Percentiles rank a stretch among this genome's conserved stretches.
Evolutionary conservation across 345 rosid species (phyloP).

Genomic region (Aquilaria yunnanensis): DNA sequence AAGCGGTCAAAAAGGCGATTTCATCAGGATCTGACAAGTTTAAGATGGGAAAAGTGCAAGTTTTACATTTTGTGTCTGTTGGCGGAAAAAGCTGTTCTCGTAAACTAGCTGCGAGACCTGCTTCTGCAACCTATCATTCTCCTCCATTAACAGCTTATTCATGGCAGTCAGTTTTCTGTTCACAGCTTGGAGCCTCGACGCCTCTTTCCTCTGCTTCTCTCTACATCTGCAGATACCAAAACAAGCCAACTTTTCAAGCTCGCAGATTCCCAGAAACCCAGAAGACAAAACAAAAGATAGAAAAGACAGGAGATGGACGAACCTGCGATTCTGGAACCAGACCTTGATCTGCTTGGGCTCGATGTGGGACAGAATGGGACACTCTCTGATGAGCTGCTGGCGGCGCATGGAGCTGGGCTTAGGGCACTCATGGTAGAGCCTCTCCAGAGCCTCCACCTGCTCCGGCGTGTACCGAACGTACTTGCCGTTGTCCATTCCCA

Average conservation of each 20-base stretch:
- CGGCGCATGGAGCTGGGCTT: slow-evolving; percentile 80
- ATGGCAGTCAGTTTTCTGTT: slow-evolving; percentile 74
- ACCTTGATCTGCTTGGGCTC: slow-evolving; percentile 90
- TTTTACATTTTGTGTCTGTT: slow-evolving; percentile 55
- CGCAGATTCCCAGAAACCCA: not conserved
- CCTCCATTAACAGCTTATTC: slow-evolving; percentile 85
- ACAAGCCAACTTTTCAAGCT: not conserved
- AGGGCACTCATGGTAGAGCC: slow-evolving; percentile 67
- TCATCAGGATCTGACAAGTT: too few relatives aligned
- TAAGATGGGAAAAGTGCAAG: not conserved
- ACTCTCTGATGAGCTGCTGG: slow-evolving; percentile 70
- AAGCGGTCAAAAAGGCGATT: not conserved
- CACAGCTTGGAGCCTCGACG: slow-evolving; percentile 71
- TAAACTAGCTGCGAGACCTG: slow-evolving; percentile 77
- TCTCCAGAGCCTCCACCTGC: slow-evolving; percentile 76
- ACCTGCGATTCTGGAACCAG: slow-evolving; percentile 85
- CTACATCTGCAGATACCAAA: slow-evolving; percentile 41
- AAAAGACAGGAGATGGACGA: not conserved
- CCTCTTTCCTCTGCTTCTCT: slow-evolving; percentile 75
- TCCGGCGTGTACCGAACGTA: slow-evolving; percentile 76
- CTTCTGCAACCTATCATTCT: slow-evolving; percentile 78
- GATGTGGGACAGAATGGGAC: slow-evolving; percentile 70
- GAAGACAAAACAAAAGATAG: not conserved
- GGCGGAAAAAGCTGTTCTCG: slow-evolving; percentile 70
- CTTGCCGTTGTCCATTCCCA: slow-evolving; percentile 60